Evolutionary conservation across 2,329 filamentous ascomycete species (phyloP).

Genomic region (Cylindrodendrum hubeiense): DNA sequence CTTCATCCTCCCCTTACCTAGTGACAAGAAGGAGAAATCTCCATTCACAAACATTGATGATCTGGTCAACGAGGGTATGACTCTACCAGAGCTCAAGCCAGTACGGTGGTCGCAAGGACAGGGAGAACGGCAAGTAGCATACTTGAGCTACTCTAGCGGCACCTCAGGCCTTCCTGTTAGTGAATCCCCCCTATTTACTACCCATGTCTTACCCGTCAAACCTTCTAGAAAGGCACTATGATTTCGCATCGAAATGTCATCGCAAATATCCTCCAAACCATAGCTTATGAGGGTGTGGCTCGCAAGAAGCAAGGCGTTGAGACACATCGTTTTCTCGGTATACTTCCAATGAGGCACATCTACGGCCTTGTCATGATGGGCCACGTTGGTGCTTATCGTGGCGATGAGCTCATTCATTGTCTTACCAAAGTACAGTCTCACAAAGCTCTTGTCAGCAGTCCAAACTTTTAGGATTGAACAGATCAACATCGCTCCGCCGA

Average conservation of each 20-base stretch:
- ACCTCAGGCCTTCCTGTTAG: conserved; percentile 5
- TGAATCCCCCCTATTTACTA: neutral
- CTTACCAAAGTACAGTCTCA: conserved; percentile 80
- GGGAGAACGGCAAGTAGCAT: neutral
- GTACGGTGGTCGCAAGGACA: neutral
- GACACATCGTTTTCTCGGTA: conserved; percentile 59
- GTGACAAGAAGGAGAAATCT: neutral
- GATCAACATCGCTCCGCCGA: conserved; percentile 32
- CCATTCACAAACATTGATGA: neutral
- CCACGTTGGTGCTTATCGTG: conserved; percentile 74
- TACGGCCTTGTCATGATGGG: conserved; percentile 80
- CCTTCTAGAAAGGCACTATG: neutral
- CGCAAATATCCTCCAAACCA: neutral
- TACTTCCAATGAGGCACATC: conserved; percentile 83
- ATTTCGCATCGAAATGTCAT: conserved; percentile 9
- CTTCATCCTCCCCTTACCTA: neutral
- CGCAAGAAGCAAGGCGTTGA: neutral
- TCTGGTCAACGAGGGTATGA: neutral
- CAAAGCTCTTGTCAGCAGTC: conserved; percentile 61
- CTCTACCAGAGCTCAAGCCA: neutral
- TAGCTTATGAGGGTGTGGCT: neutral
- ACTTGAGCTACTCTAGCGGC: conserved; percentile 1
- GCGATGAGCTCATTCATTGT: conserved; percentile 80
- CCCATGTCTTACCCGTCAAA: too few species aligned
- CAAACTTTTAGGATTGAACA: conserved; percentile 36